Evolutionary conservation across 345 rosid genomes (phyloP), one percentile per base, ranked within the genome.

Genomic region (Dovyalis caffra): DNA sequence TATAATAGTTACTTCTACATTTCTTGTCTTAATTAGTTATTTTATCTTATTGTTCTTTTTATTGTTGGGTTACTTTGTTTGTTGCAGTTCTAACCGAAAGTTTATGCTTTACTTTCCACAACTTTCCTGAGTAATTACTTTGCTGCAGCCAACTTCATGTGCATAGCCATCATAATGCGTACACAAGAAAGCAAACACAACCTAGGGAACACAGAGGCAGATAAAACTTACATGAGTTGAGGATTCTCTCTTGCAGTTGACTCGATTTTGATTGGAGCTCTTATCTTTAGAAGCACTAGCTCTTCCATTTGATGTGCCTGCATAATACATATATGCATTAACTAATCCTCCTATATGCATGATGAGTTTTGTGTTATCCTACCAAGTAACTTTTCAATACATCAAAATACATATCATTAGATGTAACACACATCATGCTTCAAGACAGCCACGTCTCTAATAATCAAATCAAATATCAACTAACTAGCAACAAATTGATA

Each of bases 251-350:
- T 77, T 68, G 26, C 8, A 66, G 21, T 35, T 51, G 34, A 31
- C 76, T 23, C 1, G 28, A 62, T 64, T 68, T 65, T 40, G 70
- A 38, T 72, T 66, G 23, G 79, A 57, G 58, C 62, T 75, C 53
- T 53, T 77, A 62, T 29, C 56, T 71, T 77, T 66, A 51, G 80
- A 71, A 64, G 81, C 60, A 80, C 61, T 80, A 56, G 32, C 68
- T 15, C 45, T 53, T 69, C 47, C 66, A 51, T 60, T 72, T 69
- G 40, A 75, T 72, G 71, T 38, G 51, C 78, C 81, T 69, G 64
- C 53, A 66, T 38, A 45, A 20, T 16, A 45, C 51, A 45, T 45
- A 45, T 45, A 45, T 6, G 15, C 51, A 45, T 45, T 16, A 45
- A 16, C 51, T 45, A 45, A 45, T 45, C 15, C 51, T 45, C 15